A percentile compares a stretch with the other conserved stretches of the same genome.
phyloP scores from a whole-genome alignment of 1,284 basidiomycete species.

The Hemileia vastatrix region DNA sequence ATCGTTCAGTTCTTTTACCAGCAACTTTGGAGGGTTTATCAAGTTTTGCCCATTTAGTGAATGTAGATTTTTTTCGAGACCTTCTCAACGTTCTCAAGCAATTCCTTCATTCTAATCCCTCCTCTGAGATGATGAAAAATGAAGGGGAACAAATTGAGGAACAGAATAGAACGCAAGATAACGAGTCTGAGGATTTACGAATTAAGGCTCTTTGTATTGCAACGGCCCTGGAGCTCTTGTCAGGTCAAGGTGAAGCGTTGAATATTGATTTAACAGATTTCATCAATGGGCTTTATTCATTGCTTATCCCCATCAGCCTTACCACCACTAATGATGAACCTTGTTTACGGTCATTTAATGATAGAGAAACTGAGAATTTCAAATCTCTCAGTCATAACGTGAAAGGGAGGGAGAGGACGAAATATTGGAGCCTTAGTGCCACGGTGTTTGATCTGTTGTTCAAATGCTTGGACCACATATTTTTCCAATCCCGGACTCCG shows the following conservation, averaged over 20 bases:
- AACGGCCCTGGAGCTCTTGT: constrained; percentile 89
- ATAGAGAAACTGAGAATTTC: no score
- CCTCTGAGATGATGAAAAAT: constrained; percentile 26
- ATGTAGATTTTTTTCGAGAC: constrained; percentile 97
- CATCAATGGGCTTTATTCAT: constrained; percentile 48
- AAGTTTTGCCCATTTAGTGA: constrained; percentile 89
- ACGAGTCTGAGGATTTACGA: constrained; percentile 48
- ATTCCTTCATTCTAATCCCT: constrained; percentile 53
- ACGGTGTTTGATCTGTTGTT: constrained; percentile 62
- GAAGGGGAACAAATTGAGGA: constrained; percentile 17
- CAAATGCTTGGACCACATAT: constrained; percentile 66
- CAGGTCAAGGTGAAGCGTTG: constrained; percentile 90
- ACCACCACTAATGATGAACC: no score
- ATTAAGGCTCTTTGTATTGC: constrained; percentile 75
- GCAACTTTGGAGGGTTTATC: constrained; percentile 84
- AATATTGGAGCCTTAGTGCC: no score
- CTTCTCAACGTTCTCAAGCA: constrained; percentile 75
- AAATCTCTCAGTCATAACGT: background rate
- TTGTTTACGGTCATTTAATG: no score
- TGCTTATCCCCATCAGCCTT: constrained; percentile 7
- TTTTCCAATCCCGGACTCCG: constrained; percentile 54
- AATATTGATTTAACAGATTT: constrained; percentile 92
- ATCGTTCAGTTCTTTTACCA: constrained; percentile 70
- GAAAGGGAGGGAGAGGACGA: background rate
- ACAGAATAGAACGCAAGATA: constrained; percentile 44